These are phyloP conservation scores for Pistacia integerrima DNA, from an alignment of 345 rosid species.

Conservation along the genomic window DNA sequence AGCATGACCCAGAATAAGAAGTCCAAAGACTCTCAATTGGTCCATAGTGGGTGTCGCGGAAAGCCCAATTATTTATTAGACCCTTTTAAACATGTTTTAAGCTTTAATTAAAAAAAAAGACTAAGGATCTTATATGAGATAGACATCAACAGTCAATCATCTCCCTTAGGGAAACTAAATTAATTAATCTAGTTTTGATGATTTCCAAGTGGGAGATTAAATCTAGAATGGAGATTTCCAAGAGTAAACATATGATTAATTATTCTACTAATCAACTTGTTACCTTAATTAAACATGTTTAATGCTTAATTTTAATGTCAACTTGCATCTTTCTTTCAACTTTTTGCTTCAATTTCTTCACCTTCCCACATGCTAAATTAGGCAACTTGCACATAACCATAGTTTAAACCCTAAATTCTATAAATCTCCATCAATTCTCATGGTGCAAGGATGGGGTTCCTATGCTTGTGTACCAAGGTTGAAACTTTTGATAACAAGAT, in stretches of 20 bases:
- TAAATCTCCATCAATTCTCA: background rate
- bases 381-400: background rate
- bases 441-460: too few species aligned
- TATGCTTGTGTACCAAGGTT: too few species aligned
- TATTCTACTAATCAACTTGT: background rate
- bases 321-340: background rate
- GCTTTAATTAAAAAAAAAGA: background rate
- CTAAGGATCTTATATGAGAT: background rate
- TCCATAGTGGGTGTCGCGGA: background rate
- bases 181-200: too few species aligned
- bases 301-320: background rate
- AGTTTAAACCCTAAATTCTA: background rate
- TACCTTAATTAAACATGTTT: background rate
- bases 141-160: background rate
- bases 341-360: too few species aligned
- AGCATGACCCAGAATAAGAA: background rate
- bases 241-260: background rate
- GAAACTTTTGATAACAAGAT: too few species aligned
- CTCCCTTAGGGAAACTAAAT: background rate
- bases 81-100: too few species aligned
- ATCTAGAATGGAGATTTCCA: too few species aligned
- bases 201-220: too few species aligned
- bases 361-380: too few species aligned
- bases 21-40: background rate
- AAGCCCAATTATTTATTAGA: background rate